Conservation (phyloP, 202 grass and related monocot genomes). For the Dendrocalamus latiflorus region DNA sequence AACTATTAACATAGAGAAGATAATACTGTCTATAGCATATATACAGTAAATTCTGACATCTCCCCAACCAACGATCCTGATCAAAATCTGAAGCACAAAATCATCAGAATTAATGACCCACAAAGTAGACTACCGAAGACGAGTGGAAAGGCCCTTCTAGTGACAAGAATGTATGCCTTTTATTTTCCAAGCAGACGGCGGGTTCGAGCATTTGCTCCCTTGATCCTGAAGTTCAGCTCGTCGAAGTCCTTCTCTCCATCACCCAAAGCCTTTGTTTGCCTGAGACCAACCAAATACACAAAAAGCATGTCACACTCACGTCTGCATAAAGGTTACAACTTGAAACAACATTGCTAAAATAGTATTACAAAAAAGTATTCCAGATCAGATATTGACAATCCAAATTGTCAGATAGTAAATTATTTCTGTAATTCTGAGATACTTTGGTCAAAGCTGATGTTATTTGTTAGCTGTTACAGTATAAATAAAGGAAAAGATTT, state of each 20-base stretch:
- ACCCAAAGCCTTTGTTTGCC: constrained; percentile 55
- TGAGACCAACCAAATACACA: constrained; percentile 37
- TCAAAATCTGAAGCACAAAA: constrained; percentile 3
- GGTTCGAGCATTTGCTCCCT: constrained; percentile 51
- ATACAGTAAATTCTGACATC: constrained; percentile 8
- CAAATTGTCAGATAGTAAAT: background rate
- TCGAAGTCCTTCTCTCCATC: constrained; percentile 56
- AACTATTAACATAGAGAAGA: background rate
- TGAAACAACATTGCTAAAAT: background rate
- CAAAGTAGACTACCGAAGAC: background rate
- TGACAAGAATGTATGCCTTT: background rate
- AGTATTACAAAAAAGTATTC: background rate
- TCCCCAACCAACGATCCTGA: background rate
- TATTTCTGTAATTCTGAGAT: background rate
- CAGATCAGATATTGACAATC: background rate
- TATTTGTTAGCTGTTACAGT: background rate
- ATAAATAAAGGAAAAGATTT: background rate
- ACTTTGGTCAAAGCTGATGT: background rate
- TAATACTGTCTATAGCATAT: background rate
- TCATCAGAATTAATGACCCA: background rate
- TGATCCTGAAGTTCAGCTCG: constrained; percentile 56
- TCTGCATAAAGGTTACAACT: background rate
- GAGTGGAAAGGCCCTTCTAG: background rate
- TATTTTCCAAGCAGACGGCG: constrained; percentile 63
- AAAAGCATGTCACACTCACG: background rate